A percentile compares a stretch with the other conserved stretches of the same genome.
These are phyloP conservation scores for Hippophae rhamnoides DNA, from an alignment of 306 rosid species.

Conservation along the genomic window DNA sequence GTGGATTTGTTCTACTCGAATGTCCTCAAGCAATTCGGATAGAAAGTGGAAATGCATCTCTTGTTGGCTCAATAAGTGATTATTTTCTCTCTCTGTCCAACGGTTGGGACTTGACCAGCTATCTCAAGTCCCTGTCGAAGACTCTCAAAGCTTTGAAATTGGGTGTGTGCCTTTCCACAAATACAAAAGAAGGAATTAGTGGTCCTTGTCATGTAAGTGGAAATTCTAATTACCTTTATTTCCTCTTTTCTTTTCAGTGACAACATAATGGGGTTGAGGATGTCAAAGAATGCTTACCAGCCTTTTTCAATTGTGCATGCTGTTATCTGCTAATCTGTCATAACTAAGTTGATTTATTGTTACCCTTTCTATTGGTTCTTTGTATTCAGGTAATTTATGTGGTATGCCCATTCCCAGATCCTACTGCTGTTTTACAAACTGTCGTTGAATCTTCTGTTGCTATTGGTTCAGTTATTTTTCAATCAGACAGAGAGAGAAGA, in stretches of 20 bases:
- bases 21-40: slow-evolving; percentile 96
- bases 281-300: neutral
- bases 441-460: slow-evolving; percentile 85
- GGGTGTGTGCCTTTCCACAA: slow-evolving; percentile 53
- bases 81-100: slow-evolving; percentile 85
- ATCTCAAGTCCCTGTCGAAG: slow-evolving; percentile 92
- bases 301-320: neutral
- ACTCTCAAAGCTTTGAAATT: slow-evolving; percentile 85
- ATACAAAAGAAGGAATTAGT: slow-evolving; percentile 78
- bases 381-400: slow-evolving; percentile 78
- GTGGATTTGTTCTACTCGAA: slow-evolving; percentile 88
- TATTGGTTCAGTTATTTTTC: slow-evolving; percentile 76
- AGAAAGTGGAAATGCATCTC: slow-evolving; percentile 87
- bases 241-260: neutral
- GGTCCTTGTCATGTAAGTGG: slow-evolving; percentile 69
- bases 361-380: slow-evolving; percentile 4
- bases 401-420: slow-evolving; percentile 97
- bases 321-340: slow-evolving; percentile 6
- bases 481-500: slow-evolving; percentile 82
- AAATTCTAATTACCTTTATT: neutral
- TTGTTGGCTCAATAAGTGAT: slow-evolving; percentile 93
- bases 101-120: slow-evolving; percentile 96
- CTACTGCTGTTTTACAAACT: slow-evolving; percentile 83
- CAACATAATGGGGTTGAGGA: neutral
- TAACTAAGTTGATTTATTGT: slow-evolving; percentile 16